phyloP scores from a whole-genome alignment of 805 yeast genomes.

The Middelhovenomyces tepae region DNA sequence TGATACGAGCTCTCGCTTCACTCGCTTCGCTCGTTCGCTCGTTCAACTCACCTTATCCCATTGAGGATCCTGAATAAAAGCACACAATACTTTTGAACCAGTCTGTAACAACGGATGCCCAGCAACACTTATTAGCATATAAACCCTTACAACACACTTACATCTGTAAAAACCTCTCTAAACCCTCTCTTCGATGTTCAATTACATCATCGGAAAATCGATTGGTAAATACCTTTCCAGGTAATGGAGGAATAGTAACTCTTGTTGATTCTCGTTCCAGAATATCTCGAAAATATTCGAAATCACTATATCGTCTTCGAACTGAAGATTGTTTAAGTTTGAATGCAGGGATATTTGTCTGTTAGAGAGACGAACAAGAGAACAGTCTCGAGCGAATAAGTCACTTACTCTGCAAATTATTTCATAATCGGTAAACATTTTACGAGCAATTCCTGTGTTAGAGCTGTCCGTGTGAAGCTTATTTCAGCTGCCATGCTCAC shows the following conservation, averaged over 20 bases:
- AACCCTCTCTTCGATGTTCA: slow-evolving; percentile 72
- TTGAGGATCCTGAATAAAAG: slow-evolving; percentile 78
- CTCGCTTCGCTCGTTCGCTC: neutral
- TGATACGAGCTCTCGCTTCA: no score
- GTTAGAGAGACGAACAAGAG: neutral
- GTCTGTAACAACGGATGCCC: slow-evolving; percentile 93
- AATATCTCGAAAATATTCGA: slow-evolving; percentile 68
- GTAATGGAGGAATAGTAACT: slow-evolving; percentile 78
- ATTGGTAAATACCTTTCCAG: slow-evolving; percentile 77
- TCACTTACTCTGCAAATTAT: slow-evolving; percentile 55
- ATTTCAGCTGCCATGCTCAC: slow-evolving; percentile 18
- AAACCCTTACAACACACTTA: slow-evolving; percentile 13
- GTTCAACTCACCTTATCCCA: slow-evolving; percentile 45
- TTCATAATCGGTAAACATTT: slow-evolving; percentile 87
- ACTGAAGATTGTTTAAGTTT: slow-evolving; percentile 54
- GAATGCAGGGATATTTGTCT: slow-evolving; percentile 86
- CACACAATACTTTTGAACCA: slow-evolving; percentile 65
- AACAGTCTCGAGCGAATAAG: neutral
- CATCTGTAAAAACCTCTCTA: slow-evolving; percentile 63
- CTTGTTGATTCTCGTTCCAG: slow-evolving; percentile 68
- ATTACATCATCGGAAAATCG: slow-evolving; percentile 76
- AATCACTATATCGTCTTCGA: slow-evolving; percentile 83
- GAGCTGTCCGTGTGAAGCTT: neutral
- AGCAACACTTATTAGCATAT: slow-evolving; percentile 43
- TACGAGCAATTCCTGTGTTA: slow-evolving; percentile 35